Evolutionary conservation across 1,284 basidiomycete genomes (phyloP).

Genomic region (Ganoderma lingzhi): DNA sequence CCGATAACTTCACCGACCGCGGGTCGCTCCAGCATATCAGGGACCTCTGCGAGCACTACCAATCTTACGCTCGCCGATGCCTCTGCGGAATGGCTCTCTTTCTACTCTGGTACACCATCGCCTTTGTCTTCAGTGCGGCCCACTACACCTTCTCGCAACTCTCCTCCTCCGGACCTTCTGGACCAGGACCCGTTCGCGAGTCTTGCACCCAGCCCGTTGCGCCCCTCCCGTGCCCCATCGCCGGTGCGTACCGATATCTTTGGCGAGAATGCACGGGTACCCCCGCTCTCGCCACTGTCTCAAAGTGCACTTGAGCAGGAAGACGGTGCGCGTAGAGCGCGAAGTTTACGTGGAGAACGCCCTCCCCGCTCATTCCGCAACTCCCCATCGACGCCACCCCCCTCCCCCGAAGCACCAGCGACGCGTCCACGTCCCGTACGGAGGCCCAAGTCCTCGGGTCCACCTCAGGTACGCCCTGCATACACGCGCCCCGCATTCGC

Average conservation of each 20-base stretch:
- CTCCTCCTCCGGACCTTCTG: constrained; percentile 54
- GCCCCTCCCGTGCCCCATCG: constrained; percentile 29
- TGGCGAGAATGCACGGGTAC: constrained; percentile 18
- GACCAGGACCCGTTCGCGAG: constrained; percentile 79
- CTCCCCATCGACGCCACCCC: constrained; percentile 32
- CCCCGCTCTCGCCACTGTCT: constrained; percentile 40
- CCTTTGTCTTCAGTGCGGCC: constrained; percentile 27
- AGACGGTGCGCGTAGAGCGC: constrained; percentile 14
- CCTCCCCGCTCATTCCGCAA: constrained; percentile 28
- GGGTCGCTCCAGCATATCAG: constrained; percentile 5
- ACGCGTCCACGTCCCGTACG: constrained; percentile 34
- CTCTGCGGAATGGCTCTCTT: constrained; percentile 30
- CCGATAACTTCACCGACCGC: constrained; percentile 4
- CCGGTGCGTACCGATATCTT: constrained; percentile 35
- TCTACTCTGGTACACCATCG: constrained; percentile 32
- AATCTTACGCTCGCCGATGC: constrained; percentile 21
- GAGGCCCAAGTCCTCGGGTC: constrained; percentile 47
- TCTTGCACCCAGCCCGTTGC: constrained; percentile 45
- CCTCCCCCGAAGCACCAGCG: constrained; percentile 33
- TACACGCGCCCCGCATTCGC: constrained; percentile 38
- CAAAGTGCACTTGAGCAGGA: constrained; percentile 24
- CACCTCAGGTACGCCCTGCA: constrained; percentile 57
- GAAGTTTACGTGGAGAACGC: constrained; percentile 20
- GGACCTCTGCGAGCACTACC: constrained; percentile 8
- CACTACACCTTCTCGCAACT: constrained; percentile 34